Evolutionary conservation across 2,329 filamentous ascomycete genomes (phyloP), one percentile per base, ranked within the genome.

Genomic region (Pseudogymnoascus sp.): DNA sequence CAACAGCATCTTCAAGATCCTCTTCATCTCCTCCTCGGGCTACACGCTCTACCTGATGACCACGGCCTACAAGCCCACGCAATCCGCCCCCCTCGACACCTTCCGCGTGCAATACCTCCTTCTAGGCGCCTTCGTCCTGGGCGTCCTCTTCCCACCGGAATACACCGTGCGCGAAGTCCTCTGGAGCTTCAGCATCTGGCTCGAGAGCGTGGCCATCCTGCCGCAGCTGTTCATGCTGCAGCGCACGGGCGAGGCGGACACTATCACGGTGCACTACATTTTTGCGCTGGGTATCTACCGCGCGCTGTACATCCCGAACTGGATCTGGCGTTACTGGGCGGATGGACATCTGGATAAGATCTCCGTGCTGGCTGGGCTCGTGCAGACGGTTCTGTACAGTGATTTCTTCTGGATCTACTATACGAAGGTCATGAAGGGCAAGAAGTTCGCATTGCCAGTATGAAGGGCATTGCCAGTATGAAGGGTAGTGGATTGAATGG

Each of bases 391-490:
- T 59, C 82, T 99, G 64, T 99, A 99, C 80, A 96, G 91, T 67
- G 95, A 99, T 79, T 99, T 99, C 81, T 99, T 99, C 84, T 99
- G 93, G 83, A 93, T 99, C 72, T 99, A 99, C 81, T 99, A 97
- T 79, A 96, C 89, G 65, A 97, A 97, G 87, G 88, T 93, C 59
- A 80, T 93, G 78, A 91, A 93, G 80, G 90, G 90, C 70, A 90
- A 91, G 82, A 93, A 91, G 80, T 93, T 93, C 76, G 90, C 91
- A 76, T 81, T 93, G 64, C 90, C 90, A 1, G 90, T 93, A 68
- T 93, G 85, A 81, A 69, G 23, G n/a, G 3, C 91, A 76, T 81
- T 93, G 64, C 90, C 90, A 1, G 90, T 93, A 68, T 93, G 85
- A 81, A 69, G 23, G n/a, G 3, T 7, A 10, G 5, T 33, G 17